Evolutionary conservation across 148 eudicot species (phyloP).

Genomic region (Fagopyrum tataricum): DNA sequence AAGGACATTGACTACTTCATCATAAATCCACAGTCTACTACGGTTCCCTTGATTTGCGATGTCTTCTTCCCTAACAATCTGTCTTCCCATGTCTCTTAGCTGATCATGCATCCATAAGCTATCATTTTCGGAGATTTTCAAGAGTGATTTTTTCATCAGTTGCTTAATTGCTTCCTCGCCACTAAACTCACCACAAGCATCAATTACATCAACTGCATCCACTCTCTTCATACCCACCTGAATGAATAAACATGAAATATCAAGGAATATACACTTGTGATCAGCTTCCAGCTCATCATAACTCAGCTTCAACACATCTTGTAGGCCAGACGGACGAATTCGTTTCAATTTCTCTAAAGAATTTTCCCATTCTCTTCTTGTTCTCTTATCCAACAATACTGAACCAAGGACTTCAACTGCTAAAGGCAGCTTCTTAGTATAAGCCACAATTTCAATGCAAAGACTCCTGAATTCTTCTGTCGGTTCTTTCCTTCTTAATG

Average conservation of each 20-base stretch:
- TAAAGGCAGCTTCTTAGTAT: constrained; percentile 58
- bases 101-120: constrained; percentile 67
- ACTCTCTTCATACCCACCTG: constrained; percentile 28
- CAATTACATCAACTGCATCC: constrained; percentile 32
- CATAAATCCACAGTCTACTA: constrained; percentile 54
- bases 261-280: constrained; percentile 44
- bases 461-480: constrained; percentile 21
- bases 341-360: constrained; percentile 25
- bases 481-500: constrained; percentile 41
- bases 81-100: constrained; percentile 62
- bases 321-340: constrained; percentile 34
- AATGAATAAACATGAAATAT: constrained; percentile 54
- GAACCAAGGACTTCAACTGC: constrained; percentile 72
- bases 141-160: constrained; percentile 41
- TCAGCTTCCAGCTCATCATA: constrained; percentile 42
- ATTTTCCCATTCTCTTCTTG: constrained; percentile 40
- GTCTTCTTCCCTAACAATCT: constrained; percentile 39
- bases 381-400: constrained; percentile 35
- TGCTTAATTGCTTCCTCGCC: constrained; percentile 32
- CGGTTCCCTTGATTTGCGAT: constrained; percentile 21
- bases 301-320: constrained; percentile 41
- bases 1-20: constrained; percentile 26
- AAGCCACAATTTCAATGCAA: constrained; percentile 29
- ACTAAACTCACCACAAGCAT: constrained; percentile 42
- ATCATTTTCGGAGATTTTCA: constrained; percentile 26